These are phyloP conservation scores for Filobasidium wieringae DNA, from an alignment of 768 basidiomycete species.

Conservation along the genomic window DNA sequence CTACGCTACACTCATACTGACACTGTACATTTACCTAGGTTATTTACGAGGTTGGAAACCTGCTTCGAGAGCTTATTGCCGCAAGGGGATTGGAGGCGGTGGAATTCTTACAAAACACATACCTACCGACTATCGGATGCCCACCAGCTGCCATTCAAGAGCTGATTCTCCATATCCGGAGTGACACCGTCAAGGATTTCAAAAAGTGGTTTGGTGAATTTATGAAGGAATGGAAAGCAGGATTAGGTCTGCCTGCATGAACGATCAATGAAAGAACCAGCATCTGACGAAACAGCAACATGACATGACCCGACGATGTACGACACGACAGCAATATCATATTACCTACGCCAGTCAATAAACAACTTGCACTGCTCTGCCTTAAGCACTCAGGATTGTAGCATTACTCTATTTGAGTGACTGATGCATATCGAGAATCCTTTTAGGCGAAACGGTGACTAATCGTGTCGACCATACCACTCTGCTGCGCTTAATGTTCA, in stretches of 20 bases:
- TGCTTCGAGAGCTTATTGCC: slow-evolving; percentile 66
- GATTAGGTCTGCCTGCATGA: not conserved
- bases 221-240: slow-evolving; percentile 31
- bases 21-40: slow-evolving; percentile 46
- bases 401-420: too few species aligned
- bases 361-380: too few species aligned
- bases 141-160: slow-evolving; percentile 64
- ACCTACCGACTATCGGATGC: slow-evolving; percentile 81
- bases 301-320: too few species aligned
- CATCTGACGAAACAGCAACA: too few species aligned
- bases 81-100: slow-evolving; percentile 71
- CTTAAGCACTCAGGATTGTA: too few species aligned
- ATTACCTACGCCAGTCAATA: too few species aligned
- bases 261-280: not conserved
- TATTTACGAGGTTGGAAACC: slow-evolving; percentile 72
- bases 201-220: slow-evolving; percentile 37
- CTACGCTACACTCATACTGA: slow-evolving; percentile 41
- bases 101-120: slow-evolving; percentile 62
- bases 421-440: too few species aligned
- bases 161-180: slow-evolving; percentile 43
- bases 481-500: too few species aligned
- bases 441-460: too few species aligned
- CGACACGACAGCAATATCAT: too few species aligned
- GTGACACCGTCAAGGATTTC: slow-evolving; percentile 34
- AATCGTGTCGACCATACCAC: too few species aligned